Conservation (phyloP, 495 filamentous ascomycete genomes). For the Staphylotrichum tortipilum region DNA sequence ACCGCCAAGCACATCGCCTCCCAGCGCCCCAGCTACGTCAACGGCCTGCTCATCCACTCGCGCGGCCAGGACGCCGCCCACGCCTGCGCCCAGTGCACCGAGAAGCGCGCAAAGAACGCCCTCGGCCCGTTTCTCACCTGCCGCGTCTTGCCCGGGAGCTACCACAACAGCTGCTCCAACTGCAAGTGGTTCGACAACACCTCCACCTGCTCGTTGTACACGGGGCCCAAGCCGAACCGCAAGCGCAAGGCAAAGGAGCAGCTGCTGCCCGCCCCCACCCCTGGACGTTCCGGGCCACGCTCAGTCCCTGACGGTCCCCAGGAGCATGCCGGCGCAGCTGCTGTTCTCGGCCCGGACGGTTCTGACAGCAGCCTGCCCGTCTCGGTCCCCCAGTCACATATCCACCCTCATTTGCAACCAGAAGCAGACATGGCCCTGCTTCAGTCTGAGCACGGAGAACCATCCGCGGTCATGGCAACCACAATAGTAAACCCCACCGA, state of each 20-base stretch:
- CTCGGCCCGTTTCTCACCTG: constrained; percentile 26
- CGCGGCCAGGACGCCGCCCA: constrained; percentile 20
- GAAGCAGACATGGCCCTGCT: not conserved
- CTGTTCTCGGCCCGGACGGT: not conserved
- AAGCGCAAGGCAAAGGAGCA: constrained; percentile 27
- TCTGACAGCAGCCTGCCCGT: too few species aligned
- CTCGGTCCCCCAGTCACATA: not conserved
- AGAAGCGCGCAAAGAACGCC: constrained; percentile 20
- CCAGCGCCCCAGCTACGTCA: constrained; percentile 29
- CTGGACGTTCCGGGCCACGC: not conserved
- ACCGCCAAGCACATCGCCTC: constrained; percentile 28
- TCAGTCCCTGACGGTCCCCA: not conserved
- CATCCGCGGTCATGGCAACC: not conserved
- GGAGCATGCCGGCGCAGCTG: not conserved
- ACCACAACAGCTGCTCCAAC: constrained; percentile 30
- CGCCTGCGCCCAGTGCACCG: constrained; percentile 20
- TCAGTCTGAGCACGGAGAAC: not conserved
- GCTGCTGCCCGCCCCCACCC: not conserved
- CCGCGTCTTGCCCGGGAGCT: constrained; percentile 19
- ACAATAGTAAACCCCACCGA: not conserved
- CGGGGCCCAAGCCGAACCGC: constrained; percentile 27
- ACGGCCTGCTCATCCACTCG: constrained; percentile 29
- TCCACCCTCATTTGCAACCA: not conserved
- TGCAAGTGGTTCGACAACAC: constrained; percentile 35
- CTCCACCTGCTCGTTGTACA: constrained; percentile 25